Evolutionary conservation across 1,284 basidiomycete genomes (phyloP).

Genomic region (Puccinia brachypodii): DNA sequence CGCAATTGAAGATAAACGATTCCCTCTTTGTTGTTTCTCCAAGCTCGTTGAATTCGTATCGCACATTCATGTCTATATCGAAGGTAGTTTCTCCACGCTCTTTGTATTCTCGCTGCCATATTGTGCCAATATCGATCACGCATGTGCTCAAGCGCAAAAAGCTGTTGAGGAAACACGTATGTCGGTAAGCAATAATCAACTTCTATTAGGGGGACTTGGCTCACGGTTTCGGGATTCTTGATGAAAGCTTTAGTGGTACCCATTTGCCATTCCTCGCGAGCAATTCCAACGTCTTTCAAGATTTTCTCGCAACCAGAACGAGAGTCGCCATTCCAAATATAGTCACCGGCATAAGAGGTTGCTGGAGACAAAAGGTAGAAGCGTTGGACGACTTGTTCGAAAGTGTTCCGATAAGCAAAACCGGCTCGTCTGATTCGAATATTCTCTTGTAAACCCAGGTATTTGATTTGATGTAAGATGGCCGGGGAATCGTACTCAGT

Average conservation of each 20-base stretch:
- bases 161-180: conserved; percentile 60
- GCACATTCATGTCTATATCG: conserved; percentile 95
- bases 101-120: conserved; percentile 95
- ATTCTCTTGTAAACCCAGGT: conserved; percentile 97
- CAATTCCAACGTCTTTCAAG: conserved; percentile 89
- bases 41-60: conserved; percentile 91
- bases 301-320: conserved; percentile 91
- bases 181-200: neutral
- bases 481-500: conserved; percentile 92
- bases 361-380: conserved; percentile 94
- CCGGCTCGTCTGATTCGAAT: conserved; percentile 95
- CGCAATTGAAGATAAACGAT: conserved; percentile 83
- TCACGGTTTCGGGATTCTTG: conserved; percentile 96
- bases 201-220: conserved; percentile 52
- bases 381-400: conserved; percentile 95
- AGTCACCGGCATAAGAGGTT: conserved; percentile 97
- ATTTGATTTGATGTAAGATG: conserved; percentile 98
- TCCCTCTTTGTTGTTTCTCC: conserved; percentile 95
- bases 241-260: conserved; percentile 98
- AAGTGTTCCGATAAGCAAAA: conserved; percentile 95
- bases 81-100: conserved; percentile 92
- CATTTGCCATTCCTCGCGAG: conserved; percentile 99
- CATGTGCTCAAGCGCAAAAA: conserved; percentile 98
- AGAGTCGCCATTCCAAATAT: conserved; percentile 90
- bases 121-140: conserved; percentile 99